phyloP scores from a whole-genome alignment of 495 filamentous ascomycete genomes.

The Podospora pseudocomata region DNA sequence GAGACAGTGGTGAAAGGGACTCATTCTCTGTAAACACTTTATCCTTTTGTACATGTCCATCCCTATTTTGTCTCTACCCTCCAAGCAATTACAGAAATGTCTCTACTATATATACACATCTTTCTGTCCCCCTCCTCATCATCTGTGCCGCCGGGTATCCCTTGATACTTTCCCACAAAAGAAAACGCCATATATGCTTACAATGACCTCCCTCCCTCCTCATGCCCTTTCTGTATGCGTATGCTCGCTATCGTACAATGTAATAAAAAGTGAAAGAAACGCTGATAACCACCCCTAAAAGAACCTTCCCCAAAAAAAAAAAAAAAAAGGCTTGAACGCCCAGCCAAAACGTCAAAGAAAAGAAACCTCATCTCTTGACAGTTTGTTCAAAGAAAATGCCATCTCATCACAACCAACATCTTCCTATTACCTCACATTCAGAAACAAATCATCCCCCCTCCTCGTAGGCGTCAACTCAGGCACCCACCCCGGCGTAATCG shows the following conservation, averaged over 20 bases:
- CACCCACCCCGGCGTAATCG: slow-evolving; percentile 49
- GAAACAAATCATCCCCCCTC: slow-evolving; percentile 43
- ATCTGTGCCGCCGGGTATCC: not conserved
- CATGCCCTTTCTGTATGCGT: not conserved
- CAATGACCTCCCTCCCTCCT: too few relatives aligned
- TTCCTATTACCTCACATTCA: slow-evolving; percentile 36
- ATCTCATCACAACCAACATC: not conserved
- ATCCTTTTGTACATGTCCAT: too few relatives aligned
- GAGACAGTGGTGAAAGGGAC: too few relatives aligned
- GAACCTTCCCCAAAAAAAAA: too few relatives aligned
- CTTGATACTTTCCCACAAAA: not conserved
- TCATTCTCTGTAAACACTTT: too few relatives aligned
- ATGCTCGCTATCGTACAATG: not conserved
- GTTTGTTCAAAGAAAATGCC: too few relatives aligned
- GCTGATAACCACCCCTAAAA: too few relatives aligned
- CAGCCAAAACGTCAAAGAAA: not conserved
- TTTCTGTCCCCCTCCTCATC: not conserved
- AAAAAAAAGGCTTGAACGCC: too few relatives aligned
- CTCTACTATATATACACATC: not conserved
- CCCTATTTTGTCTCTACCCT: too few relatives aligned
- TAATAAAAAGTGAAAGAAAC: too few relatives aligned
- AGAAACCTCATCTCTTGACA: not conserved
- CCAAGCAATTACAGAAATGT: not conserved
- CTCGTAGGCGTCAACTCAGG: slow-evolving; percentile 48
- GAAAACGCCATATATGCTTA: not conserved